Evolutionary conservation across 2,329 filamentous ascomycete species (phyloP), one percentile per base, ranked within the genome.

Genomic region (Penicillium sp.): DNA sequence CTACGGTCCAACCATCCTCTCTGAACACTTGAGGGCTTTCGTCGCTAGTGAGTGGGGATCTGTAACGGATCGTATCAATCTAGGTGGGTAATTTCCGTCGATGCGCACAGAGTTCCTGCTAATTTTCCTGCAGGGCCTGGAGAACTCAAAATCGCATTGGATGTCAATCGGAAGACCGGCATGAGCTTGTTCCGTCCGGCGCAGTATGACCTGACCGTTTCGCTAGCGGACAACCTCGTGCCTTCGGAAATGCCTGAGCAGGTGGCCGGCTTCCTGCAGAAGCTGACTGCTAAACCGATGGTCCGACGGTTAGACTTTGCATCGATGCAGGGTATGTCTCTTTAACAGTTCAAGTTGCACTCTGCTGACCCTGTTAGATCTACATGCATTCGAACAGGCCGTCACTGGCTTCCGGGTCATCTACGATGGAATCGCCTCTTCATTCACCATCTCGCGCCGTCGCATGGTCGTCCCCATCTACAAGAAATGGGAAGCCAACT

Each of bases 391-490:
- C 68, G 82, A 95, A 66, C 76, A 78, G 42, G 87, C 88, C 2
- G 74, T 95, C 48, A 95, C 89, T 0, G 89, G 90, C 0, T 95
- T 87, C 68, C 77, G 77, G 24, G 88, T 95, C 13, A 72, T 87
- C 6, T 90, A 85, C 58, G 87, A 89, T 64, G 82, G 83, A 6
- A 71, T 88, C 45, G 89, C 89, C 5, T 76, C 80, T 6, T 83
- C 82, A 0, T 88, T 95, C 67, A 84, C 86, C 50, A 95, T 95
- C 57, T 84, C 90, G 1, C 83, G 90, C 27, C 83, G 88, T 42
- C 82, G 88, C 57, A 93, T 91, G 86, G 88, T 95, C 10, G 89
- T 95, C 13, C 89, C 89, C 0, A 92, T 95, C 57, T 88, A 95
- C 74, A 95, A 95, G 73, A 93, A 93, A 69, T 95, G 89, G 88